Conservation (phyloP, 2,329 filamentous ascomycete genomes). For the Shiraia sp. region DNA sequence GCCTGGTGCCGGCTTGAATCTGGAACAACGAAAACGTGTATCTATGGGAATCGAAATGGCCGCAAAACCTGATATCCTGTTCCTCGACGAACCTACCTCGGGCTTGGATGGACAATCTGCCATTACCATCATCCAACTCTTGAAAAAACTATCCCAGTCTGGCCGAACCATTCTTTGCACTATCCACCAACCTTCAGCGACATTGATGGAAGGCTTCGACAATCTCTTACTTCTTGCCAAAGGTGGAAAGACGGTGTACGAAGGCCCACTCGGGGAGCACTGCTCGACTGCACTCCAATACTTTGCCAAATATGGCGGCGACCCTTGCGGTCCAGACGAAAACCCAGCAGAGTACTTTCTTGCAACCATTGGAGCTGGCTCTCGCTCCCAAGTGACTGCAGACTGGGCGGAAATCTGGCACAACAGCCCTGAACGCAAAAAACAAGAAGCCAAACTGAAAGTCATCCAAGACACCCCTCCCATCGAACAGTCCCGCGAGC, state of each 20-base stretch:
- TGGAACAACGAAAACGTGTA: slow-evolving; percentile 66
- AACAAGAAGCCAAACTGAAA: no score
- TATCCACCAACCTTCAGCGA: slow-evolving; percentile 74
- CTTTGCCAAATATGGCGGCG: slow-evolving; percentile 53
- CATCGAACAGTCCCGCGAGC: no score
- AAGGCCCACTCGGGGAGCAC: slow-evolving; percentile 75
- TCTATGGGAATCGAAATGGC: slow-evolving; percentile 59
- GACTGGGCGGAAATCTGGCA: no score
- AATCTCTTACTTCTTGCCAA: slow-evolving; percentile 72
- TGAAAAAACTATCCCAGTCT: slow-evolving; percentile 81
- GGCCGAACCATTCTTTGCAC: slow-evolving; percentile 84
- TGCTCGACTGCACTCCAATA: slow-evolving; percentile 64
- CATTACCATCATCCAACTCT: slow-evolving; percentile 81
- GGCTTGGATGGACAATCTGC: slow-evolving; percentile 82
- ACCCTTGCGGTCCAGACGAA: slow-evolving; percentile 51
- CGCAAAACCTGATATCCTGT: slow-evolving; percentile 65
- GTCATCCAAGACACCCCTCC: no score
- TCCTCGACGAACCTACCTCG: slow-evolving; percentile 75
- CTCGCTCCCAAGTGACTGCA: no score
- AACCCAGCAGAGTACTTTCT: slow-evolving; percentile 52
- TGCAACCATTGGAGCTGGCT: not conserved
- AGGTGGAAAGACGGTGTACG: slow-evolving; percentile 77
- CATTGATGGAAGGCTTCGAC: slow-evolving; percentile 79
- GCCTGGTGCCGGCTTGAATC: slow-evolving; percentile 58
- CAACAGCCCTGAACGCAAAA: no score